Evolutionary conservation across 257 asterid species (phyloP), one percentile per base, ranked within the genome.

Genomic region (Jacaranda mimosifolia): DNA sequence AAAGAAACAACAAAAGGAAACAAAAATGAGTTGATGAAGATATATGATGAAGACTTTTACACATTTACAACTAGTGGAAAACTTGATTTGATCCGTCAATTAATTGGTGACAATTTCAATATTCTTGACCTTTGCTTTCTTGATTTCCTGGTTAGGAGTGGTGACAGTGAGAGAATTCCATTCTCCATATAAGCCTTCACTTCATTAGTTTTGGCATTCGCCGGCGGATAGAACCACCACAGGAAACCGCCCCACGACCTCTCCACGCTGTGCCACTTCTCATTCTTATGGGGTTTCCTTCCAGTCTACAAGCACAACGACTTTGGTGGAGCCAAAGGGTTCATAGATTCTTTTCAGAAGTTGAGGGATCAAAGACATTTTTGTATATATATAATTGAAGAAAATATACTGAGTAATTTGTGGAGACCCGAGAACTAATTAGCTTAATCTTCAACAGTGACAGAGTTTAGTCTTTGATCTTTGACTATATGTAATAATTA

Each of bases 111-210:
- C n/a, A 35, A 73, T 73, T 60, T 73, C 77, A 32, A 73, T 60
- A 13, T n/a, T 40, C 77, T 46, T 73, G 59, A 60, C 60, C 43
- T 58, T 48, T 40, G 69, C 60, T 32, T 73, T 59, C 71, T 74
- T 74, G 45, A 48, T 64, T 49, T 74, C 78, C 51, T 74, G 36
- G 72, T 74, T 74, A 21, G 78, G 78, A n/a, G n/a, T 52, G 9
- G 79, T 63, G 11, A 74, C 52, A 32, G 72, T 74, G 21, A 74
- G n/a, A n/a, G 79, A 18, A 74, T 72, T 19, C 72, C 79, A 48
- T 74, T 63, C 71, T 74, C 72, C 79, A 74, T 74, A 0, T 63
- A 1, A 19, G 72, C 79, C 71, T 62, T 46, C 71, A 63, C 79
- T 63, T 63, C 72, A 17, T 74, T 72, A 9, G 18, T 46, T 57